Conservation (phyloP, 768 basidiomycete species). For the Pleurotus platypus region DNA sequence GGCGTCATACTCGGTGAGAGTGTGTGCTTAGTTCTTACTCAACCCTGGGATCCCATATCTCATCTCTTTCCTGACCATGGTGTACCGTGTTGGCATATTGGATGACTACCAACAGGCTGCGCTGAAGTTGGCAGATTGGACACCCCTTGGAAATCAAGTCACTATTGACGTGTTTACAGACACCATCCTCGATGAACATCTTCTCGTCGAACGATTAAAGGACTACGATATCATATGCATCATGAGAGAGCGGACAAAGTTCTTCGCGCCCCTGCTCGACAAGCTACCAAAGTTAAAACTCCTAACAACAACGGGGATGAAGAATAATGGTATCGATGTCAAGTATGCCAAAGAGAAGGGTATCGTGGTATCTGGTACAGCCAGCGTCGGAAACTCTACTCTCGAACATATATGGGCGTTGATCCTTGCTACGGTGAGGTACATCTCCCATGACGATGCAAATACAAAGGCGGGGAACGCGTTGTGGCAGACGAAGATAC, state of each 20-base stretch:
- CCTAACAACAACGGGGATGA: constrained; percentile 53
- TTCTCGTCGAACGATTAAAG: constrained; percentile 42
- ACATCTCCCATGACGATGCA: constrained; percentile 45
- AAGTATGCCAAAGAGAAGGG: constrained; percentile 42
- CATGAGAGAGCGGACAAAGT: constrained; percentile 66
- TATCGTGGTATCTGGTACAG: constrained; percentile 51
- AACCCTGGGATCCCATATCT: no score
- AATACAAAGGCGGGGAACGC: constrained; percentile 40
- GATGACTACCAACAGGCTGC: constrained; percentile 61
- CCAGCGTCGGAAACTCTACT: constrained; percentile 41
- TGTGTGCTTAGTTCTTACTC: no score
- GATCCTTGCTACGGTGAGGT: constrained; percentile 47
- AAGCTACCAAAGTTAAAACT: constrained; percentile 57
- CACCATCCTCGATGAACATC: constrained; percentile 49
- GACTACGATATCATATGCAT: constrained; percentile 56
- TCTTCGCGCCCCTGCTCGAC: constrained; percentile 44
- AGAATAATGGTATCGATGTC: constrained; percentile 48
- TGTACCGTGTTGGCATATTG: constrained; percentile 46
- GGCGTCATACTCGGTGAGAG: no score
- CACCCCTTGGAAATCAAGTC: constrained; percentile 31
- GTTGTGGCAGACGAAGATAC: constrained; percentile 52
- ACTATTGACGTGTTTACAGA: constrained; percentile 46
- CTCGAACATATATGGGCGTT: constrained; percentile 66
- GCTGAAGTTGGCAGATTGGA: constrained; percentile 53
- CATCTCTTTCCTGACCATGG: neutral